These are phyloP conservation scores for Phymatotrichopsis omnivora DNA, from an alignment of 2,329 filamentous ascomycete genomes.

Conservation along the genomic window DNA sequence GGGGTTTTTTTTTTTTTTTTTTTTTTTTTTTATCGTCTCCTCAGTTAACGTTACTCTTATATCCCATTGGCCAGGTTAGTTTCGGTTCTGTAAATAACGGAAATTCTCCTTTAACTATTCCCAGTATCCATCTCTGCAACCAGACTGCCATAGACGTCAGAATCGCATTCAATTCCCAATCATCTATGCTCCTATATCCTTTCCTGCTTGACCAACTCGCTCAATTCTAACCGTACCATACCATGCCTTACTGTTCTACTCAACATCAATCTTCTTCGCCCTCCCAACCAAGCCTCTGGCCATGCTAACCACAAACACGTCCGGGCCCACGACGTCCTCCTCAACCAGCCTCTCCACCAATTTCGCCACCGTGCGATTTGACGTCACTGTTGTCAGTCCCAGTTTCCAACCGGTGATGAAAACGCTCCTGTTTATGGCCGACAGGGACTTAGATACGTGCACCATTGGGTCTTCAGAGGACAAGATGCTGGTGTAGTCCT, in stretches of 20 bases:
- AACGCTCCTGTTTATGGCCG: conserved; percentile 55
- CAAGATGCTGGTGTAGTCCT: conserved; percentile 38
- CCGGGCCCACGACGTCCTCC: conserved; percentile 47
- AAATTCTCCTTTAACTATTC: not conserved
- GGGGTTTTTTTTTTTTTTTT: not conserved
- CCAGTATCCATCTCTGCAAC: not conserved
- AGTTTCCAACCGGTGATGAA: conserved; percentile 62
- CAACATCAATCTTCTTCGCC: conserved; percentile 40
- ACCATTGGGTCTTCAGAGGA: conserved; percentile 39
- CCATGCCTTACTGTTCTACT: conserved; percentile 3
- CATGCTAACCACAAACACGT: conserved; percentile 55
- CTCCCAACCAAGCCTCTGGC: conserved; percentile 58
- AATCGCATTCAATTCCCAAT: not conserved
- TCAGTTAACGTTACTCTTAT: too few species aligned
- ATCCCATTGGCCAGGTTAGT: too few species aligned
- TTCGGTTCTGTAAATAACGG: too few species aligned
- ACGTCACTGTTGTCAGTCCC: conserved; percentile 56
- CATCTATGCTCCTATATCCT: not conserved
- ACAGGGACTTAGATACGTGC: conserved; percentile 42
- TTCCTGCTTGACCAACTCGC: not conserved
- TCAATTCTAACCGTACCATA: not conserved
- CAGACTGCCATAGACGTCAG: not conserved
- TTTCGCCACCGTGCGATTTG: conserved; percentile 57
- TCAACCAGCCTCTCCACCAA: conserved; percentile 47
- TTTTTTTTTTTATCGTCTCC: conserved; percentile 1